Conservation (phyloP, 345 rosid genomes). For the Leavenworthia alabamica region DNA sequence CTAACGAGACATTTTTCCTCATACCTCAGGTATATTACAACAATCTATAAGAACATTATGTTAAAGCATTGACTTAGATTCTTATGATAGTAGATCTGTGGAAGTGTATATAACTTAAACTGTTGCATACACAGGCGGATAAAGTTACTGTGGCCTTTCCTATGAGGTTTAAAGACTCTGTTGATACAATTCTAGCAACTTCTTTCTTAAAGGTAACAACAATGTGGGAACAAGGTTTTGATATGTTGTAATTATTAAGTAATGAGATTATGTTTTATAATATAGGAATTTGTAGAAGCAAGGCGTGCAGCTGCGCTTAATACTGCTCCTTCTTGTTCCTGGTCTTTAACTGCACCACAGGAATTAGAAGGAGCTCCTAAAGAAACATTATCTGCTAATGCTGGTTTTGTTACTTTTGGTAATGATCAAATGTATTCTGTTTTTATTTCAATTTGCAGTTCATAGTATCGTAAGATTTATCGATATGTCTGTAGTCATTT, state of each 20-base stretch:
- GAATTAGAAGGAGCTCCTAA: constrained; percentile 68
- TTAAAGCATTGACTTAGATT: not conserved
- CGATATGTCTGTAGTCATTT: constrained; percentile 54
- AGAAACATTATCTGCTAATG: constrained; percentile 74
- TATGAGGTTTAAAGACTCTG: constrained; percentile 85
- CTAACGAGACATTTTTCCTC: constrained; percentile 85
- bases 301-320: constrained; percentile 70
- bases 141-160: constrained; percentile 85
- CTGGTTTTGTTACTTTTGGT: constrained; percentile 97
- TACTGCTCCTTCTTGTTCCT: constrained; percentile 79
- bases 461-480: not conserved
- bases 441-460: not conserved
- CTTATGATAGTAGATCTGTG: not conserved
- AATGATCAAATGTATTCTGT: constrained; percentile 24
- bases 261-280: not conserved
- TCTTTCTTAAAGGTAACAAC: constrained; percentile 82
- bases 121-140: constrained; percentile 52
- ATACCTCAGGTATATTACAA: constrained; percentile 71
- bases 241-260: not conserved
- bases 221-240: not conserved
- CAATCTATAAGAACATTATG: not conserved
- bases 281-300: constrained; percentile 89
- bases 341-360: constrained; percentile 71
- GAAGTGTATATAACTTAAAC: not conserved
- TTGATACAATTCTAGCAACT: constrained; percentile 75